Evolutionary conservation across 2,329 filamentous ascomycete species (phyloP), one percentile per base, ranked within the genome.

Genomic region (Talaromyces sp.): DNA sequence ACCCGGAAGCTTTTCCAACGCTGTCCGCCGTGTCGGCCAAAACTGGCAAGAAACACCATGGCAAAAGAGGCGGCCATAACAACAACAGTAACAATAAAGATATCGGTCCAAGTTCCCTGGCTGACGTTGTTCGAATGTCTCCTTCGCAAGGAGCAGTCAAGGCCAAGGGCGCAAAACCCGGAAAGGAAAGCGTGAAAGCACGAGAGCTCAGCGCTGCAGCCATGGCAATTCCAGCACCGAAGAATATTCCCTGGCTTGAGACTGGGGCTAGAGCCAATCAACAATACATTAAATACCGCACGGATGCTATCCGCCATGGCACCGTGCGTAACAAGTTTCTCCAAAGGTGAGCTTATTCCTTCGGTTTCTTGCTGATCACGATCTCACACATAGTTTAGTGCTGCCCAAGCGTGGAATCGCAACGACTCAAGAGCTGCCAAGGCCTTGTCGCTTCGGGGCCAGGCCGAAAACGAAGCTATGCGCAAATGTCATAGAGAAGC

Each of bases 401-500:
- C 95, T 67, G 93, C 93, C 9, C 93, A 98, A 82, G 95, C 95
- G 25, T 99, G 95, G 93, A 97, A 98, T 73, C 90, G 95, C 62
- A 98, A 97, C 70, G 95, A 99, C 74, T 93, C 95, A 47, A 88
- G 95, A 64, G 93, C 95, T 19, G 95, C 95, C 63, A 98, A 98
- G 79, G 93, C 93, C 33, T 84, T 98, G 56, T 96, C 92, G 70
- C 85, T 98, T 53, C 89, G 95, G 32, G 95, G 95, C 13, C 95
- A 98, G 77, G 95, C 91, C 68, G 95, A 99, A 78, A 98, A 99
- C 70, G 92, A 96, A 67, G 84, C 96, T 42, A 99, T 99, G 95
- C 88, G 93, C 66, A 96, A 96, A 79, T 93, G 93, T 53, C 95
- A 99, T 72, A 89, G 95, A 54, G 93, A 98, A 77, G 95, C 95